A percentile compares a stretch with the other conserved stretches of the same genome.
Evolutionary conservation across 768 basidiomycete species (phyloP).

Genomic region (Calvatia gigantea): DNA sequence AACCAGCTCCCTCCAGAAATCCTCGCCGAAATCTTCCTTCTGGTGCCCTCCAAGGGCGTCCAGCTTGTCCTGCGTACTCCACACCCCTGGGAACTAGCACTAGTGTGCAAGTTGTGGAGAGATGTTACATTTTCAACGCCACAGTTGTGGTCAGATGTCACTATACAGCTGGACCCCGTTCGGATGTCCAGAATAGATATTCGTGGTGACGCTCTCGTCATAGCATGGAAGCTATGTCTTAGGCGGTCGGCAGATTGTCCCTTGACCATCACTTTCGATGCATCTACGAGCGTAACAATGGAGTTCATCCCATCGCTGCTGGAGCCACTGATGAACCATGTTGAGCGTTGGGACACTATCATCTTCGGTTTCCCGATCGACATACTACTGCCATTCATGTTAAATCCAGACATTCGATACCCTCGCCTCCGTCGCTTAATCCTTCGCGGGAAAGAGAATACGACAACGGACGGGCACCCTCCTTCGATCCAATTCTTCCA

Average conservation of each 20-base stretch:
- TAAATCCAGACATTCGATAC: background rate
- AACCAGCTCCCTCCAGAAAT: slow-evolving; percentile 1
- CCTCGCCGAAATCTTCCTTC: background rate
- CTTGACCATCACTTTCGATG: background rate
- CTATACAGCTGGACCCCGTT: background rate
- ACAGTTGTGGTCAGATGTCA: background rate
- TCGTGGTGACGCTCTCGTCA: background rate
- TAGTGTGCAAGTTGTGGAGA: slow-evolving; percentile 6
- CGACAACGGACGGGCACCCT: background rate
- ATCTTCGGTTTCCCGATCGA: background rate
- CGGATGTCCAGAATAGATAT: background rate
- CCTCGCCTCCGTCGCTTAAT: background rate
- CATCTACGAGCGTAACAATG: background rate
- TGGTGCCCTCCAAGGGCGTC: background rate
- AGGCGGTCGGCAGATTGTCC: background rate
- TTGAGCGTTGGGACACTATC: background rate
- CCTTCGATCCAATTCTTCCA: background rate
- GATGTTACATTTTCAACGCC: background rate
- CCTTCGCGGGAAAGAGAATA: background rate
- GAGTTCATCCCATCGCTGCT: background rate
- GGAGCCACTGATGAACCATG: background rate
- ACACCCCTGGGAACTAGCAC: background rate
- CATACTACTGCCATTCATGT: background rate
- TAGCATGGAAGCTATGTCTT: slow-evolving; percentile 2
- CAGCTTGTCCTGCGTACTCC: background rate